Evolutionary conservation across 768 basidiomycete genomes (phyloP).

Genomic region (Leucocoprinus birnbaumii): DNA sequence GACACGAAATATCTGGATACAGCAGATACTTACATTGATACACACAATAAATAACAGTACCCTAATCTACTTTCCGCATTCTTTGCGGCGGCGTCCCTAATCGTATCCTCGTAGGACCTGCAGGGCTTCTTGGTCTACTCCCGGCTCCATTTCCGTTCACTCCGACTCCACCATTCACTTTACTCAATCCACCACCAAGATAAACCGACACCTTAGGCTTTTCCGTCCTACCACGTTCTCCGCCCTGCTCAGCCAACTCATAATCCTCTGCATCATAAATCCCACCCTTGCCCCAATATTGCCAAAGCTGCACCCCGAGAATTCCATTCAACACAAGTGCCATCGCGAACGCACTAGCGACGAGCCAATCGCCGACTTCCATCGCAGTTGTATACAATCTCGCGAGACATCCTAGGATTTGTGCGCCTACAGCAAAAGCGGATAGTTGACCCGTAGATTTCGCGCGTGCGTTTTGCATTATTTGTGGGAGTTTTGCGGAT

Average conservation of each 20-base stretch:
- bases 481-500: conserved; percentile 92
- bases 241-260: conserved; percentile 9
- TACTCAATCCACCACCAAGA: not conserved
- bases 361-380: conserved; percentile 80
- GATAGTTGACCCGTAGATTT: conserved; percentile 91
- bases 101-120: conserved; percentile 9
- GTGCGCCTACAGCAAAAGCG: conserved; percentile 85
- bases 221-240: not conserved
- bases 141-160: not conserved
- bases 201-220: conserved; percentile 11
- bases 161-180: not conserved
- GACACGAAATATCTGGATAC: not conserved
- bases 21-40: not conserved
- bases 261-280: conserved; percentile 12
- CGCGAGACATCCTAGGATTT: conserved; percentile 85
- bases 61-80: conserved; percentile 7
- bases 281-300: conserved; percentile 70
- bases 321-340: conserved; percentile 80
- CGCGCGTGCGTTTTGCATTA: conserved; percentile 71
- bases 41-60: not conserved
- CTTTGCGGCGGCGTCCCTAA: conserved; percentile 9
- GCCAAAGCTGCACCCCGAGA: conserved; percentile 78
- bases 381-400: conserved; percentile 89
- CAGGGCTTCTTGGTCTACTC: not conserved
- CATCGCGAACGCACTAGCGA: conserved; percentile 80